Evolutionary conservation across 2,329 filamentous ascomycete genomes (phyloP).

Genomic region (Fusarium oxysporum): DNA sequence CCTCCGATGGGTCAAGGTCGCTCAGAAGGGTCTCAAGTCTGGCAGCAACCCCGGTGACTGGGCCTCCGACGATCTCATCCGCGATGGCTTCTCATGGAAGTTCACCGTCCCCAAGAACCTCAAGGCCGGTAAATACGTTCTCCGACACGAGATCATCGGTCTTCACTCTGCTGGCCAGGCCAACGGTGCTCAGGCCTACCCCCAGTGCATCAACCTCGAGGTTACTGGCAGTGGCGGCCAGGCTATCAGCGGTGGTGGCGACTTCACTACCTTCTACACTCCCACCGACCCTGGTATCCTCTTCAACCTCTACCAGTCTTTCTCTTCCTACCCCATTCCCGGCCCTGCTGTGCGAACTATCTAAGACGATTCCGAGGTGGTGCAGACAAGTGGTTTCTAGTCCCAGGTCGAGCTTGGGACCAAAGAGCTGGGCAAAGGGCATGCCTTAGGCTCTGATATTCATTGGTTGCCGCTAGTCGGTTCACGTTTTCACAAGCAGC

Average conservation of each 20-base stretch:
- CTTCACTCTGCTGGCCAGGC: slow-evolving; percentile 59
- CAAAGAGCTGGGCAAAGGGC: slow-evolving; percentile 5
- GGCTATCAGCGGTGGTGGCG: slow-evolving; percentile 45
- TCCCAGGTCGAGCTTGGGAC: not conserved
- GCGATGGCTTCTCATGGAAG: slow-evolving; percentile 59
- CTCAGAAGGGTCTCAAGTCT: slow-evolving; percentile 62
- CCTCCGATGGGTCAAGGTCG: slow-evolving; percentile 71
- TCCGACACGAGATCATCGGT: slow-evolving; percentile 67
- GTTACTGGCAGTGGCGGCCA: slow-evolving; percentile 55
- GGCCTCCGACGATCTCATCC: slow-evolving; percentile 65
- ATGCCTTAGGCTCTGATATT: slow-evolving; percentile 5
- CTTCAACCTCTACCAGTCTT: slow-evolving; percentile 50
- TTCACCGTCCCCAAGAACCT: slow-evolving; percentile 60
- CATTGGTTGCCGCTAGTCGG: slow-evolving; percentile 28
- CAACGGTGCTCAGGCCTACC: slow-evolving; percentile 62
- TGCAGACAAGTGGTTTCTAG: slow-evolving; percentile 8
- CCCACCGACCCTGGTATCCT: slow-evolving; percentile 50
- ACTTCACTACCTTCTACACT: slow-evolving; percentile 52
- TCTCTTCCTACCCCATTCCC: slow-evolving; percentile 49
- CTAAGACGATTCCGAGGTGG: slow-evolving; percentile 10
- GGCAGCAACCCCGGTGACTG: slow-evolving; percentile 60
- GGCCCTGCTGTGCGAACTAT: slow-evolving; percentile 40
- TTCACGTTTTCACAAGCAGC: slow-evolving; percentile 16
- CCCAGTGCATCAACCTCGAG: slow-evolving; percentile 64
- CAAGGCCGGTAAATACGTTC: slow-evolving; percentile 64